Evolutionary conservation across 345 rosid species (phyloP).

Genomic region (Bruguiera sexangula): DNA sequence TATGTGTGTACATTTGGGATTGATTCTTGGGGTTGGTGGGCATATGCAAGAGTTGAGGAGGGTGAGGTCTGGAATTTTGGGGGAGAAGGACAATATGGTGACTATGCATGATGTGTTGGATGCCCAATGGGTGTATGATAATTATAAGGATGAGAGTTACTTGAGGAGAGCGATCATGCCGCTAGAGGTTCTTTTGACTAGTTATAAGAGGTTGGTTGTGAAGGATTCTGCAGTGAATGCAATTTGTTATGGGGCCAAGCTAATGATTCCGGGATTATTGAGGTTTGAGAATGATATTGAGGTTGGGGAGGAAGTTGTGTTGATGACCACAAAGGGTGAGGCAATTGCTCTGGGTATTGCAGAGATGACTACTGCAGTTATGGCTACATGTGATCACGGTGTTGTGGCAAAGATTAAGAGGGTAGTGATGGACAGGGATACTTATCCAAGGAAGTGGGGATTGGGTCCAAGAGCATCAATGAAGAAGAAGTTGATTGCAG

Average conservation of each 20-base stretch:
- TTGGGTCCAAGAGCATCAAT: conserved; percentile 77
- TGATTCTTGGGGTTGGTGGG: conserved; percentile 85
- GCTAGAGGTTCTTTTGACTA: conserved; percentile 73
- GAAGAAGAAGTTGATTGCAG: conserved; percentile 81
- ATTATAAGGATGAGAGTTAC: conserved; percentile 62
- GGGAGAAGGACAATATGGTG: conserved; percentile 95
- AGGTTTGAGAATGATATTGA: conserved; percentile 90
- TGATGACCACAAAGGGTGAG: conserved; percentile 97
- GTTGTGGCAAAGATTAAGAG: conserved; percentile 95
- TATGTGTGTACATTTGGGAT: conserved; percentile 86
- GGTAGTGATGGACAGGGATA: conserved; percentile 97
- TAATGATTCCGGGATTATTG: conserved; percentile 86
- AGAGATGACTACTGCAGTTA: conserved; percentile 94
- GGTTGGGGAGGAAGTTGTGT: conserved; percentile 78
- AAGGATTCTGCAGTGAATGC: conserved; percentile 96
- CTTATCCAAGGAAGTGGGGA: conserved; percentile 95
- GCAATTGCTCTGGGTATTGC: conserved; percentile 92
- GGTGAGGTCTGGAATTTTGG: conserved; percentile 86
- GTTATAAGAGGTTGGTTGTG: conserved; percentile 88
- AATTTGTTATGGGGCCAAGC: conserved; percentile 87
- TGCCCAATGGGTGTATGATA: conserved; percentile 79
- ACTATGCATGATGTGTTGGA: conserved; percentile 98
- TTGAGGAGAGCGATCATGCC: conserved; percentile 93
- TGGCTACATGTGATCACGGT: conserved; percentile 95
- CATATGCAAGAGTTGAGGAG: conserved; percentile 97